Percentiles rank a stretch among this genome's conserved stretches.
Evolutionary conservation across 306 rosid species (phyloP).

Genomic region (Gastrolobium bilobum): DNA sequence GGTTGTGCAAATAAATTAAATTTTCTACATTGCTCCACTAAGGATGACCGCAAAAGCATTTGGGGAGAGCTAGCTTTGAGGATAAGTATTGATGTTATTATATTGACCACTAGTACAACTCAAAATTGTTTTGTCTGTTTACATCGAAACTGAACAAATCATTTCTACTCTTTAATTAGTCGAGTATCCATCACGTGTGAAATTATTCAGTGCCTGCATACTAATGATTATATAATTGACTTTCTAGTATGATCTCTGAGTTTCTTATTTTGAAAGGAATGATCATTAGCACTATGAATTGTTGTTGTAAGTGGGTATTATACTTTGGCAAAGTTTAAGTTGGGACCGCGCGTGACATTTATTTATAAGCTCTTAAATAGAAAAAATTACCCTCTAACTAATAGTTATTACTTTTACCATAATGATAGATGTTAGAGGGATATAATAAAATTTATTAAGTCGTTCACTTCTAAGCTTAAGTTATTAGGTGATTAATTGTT

Average conservation of each 20-base stretch:
- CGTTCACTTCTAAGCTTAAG: no score
- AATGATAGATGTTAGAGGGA: background rate
- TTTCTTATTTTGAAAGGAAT: conserved; percentile 37
- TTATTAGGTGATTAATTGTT: no score
- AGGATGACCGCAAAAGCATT: background rate
- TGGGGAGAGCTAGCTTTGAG: background rate
- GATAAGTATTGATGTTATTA: no score
- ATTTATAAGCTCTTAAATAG: background rate
- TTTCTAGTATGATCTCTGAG: background rate
- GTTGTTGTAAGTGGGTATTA: background rate
- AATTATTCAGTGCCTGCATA: no score
- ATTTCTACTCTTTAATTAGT: background rate
- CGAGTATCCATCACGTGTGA: background rate
- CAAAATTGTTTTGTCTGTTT: background rate
- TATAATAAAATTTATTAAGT: no score
- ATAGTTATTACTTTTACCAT: background rate
- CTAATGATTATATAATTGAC: background rate
- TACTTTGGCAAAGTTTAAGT: background rate
- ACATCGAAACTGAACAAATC: background rate
- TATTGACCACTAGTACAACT: background rate
- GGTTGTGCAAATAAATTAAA: background rate
- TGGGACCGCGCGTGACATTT: background rate
- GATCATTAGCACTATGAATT: conserved; percentile 11
- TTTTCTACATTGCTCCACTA: conserved; percentile 2
- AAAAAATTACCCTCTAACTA: background rate